Conservation (phyloP, 1,284 basidiomycete species). For the Ganoderma sinense region DNA sequence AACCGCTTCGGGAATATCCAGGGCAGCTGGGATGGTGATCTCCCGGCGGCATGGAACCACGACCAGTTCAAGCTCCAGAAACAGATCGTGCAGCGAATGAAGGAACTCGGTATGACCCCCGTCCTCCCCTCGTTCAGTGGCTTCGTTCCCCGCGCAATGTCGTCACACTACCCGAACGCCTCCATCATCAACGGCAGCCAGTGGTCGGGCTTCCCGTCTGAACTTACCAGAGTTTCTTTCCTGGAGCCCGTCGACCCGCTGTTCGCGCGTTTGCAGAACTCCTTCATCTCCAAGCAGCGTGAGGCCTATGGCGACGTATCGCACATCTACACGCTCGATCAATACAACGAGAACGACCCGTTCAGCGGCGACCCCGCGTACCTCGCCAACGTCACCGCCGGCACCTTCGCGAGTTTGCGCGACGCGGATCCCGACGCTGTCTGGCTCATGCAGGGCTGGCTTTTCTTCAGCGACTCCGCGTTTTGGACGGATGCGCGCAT, state of each 20-base stretch:
- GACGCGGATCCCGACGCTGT: conserved; percentile 48
- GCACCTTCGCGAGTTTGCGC: conserved; percentile 46
- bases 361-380: conserved; percentile 45
- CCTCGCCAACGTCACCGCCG: conserved; percentile 43
- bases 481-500: conserved; percentile 51
- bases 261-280: conserved; percentile 46
- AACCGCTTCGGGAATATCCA: conserved; percentile 55
- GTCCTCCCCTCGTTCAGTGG: conserved; percentile 53
- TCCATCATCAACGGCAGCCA: conserved; percentile 46
- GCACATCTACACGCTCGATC: conserved; percentile 54
- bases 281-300: conserved; percentile 51
- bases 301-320: conserved; percentile 48
- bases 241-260: conserved; percentile 51
- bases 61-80: conserved; percentile 49
- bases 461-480: conserved; percentile 45
- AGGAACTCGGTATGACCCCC: conserved; percentile 56
- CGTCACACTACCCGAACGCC: conserved; percentile 45
- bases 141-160: conserved; percentile 48
- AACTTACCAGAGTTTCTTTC: conserved; percentile 47
- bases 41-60: conserved; percentile 47
- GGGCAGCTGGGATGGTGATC: conserved; percentile 47
- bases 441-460: conserved; percentile 57
- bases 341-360: conserved; percentile 54
- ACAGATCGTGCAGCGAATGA: conserved; percentile 49
- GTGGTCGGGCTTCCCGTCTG: conserved; percentile 45